Base-by-base conservation (phyloP, 768 basidiomycete species). In the Leccinum obscurum region DNA sequence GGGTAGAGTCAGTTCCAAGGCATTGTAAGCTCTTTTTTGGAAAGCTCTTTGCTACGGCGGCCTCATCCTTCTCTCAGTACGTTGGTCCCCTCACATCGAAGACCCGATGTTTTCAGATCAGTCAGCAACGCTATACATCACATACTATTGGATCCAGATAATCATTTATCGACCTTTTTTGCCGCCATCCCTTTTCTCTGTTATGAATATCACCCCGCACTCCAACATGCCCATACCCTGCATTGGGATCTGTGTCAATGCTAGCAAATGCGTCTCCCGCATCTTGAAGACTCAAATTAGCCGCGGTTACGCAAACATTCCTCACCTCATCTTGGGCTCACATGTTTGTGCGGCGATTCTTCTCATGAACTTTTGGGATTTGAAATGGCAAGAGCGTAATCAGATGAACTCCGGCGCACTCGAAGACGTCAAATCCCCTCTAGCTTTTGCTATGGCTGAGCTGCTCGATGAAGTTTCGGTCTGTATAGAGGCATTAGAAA, bases 131-230 rank as follows among this genome's bases (percentile, higher is more conserved):
- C 68, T 92, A 32, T 80, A 83, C 57, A 76, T 80, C 20, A 76
- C 81, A 6, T 92, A 88, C 69, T 83, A 90, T 72, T 70, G 85
- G 46, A 76, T 77, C 35, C 81, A 84, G 69, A 88, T 92, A 69
- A 75, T 89, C 55, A 80, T 92, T 32, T 85, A 89, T 68, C 83
- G 90, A 32, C 85, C 87, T 2, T 89, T 89, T 72, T 82, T 89
- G 41, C 81, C 80, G 17, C 69, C 76, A 6, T 77, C 77, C 20
- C 59, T 75, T 30, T 64, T 70, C 44, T 71, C 68, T 13, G 64
- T 64, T 48, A 46, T 57, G 14, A 62, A 64, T 57, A 60, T 67
- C 17, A 57, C 66, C 17, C 70, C 71, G n/a, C 70, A 66, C 62
- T 61, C 66, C 46, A 70, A 64, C 52, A 73, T 70, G 73, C 75